These are phyloP conservation scores for Teratosphaeria pseudoeucalypti DNA, from an alignment of 2,329 filamentous ascomycete genomes.

Conservation along the genomic window DNA sequence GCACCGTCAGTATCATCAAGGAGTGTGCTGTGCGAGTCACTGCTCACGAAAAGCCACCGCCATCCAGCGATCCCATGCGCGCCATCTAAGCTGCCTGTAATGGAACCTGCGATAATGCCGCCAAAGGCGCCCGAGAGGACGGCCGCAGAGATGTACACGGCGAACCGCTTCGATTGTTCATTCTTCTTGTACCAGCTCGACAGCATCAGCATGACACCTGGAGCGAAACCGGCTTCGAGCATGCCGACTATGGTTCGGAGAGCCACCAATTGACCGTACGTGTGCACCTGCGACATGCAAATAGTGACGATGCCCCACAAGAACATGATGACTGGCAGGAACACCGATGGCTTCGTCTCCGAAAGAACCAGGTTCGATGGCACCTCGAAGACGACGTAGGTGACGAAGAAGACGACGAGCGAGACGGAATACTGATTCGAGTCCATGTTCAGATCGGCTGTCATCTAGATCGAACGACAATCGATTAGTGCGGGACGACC, in stretches of 20 bases:
- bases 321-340: slow-evolving; percentile 43
- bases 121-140: slow-evolving; percentile 45
- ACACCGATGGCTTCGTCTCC: slow-evolving; percentile 40
- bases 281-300: slow-evolving; percentile 41
- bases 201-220: slow-evolving; percentile 45
- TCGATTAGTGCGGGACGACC: not conserved
- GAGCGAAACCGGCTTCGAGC: slow-evolving; percentile 46
- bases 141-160: slow-evolving; percentile 48
- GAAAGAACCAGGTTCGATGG: slow-evolving; percentile 46
- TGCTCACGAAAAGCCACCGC: slow-evolving; percentile 32
- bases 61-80: slow-evolving; percentile 31
- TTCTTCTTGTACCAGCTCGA: slow-evolving; percentile 49
- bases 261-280: slow-evolving; percentile 39
- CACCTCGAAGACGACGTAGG: slow-evolving; percentile 5
- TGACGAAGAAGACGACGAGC: slow-evolving; percentile 39
- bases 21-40: no score
- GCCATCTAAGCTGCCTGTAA: slow-evolving; percentile 28
- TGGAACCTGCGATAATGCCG: slow-evolving; percentile 31
- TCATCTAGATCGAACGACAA: slow-evolving; percentile 25
- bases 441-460: slow-evolving; percentile 35
- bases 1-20: not conserved
- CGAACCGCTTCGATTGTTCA: slow-evolving; percentile 44
- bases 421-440: slow-evolving; percentile 42
- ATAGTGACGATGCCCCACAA: slow-evolving; percentile 41
- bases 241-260: slow-evolving; percentile 47